Evolutionary conservation across 441 rosid species (phyloP), one percentile per base, ranked within the genome.

Genomic region (California macrophylla): DNA sequence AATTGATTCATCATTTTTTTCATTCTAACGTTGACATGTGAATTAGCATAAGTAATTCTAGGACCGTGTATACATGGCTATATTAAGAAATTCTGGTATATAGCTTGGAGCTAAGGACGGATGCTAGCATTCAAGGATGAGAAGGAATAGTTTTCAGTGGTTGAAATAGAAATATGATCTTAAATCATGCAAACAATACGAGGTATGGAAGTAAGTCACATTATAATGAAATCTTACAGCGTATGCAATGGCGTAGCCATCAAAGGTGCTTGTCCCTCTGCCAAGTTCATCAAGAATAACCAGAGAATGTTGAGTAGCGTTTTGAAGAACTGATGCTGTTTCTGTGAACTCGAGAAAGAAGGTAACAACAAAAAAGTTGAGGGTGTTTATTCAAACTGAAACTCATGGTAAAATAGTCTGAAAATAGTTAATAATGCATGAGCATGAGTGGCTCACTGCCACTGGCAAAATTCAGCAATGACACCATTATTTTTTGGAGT

Each of bases 241-340:
- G 69, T 88, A 90, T 67, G 98, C 99, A 54, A 94, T 92, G 80
- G 99, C 97, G 70, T 94, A 94, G 74, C 99, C 99, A 65, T 92
- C 98, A 72, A 90, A 94, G 71, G 98, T 94, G 84, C 98, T 94
- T 25, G 99, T 92, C 79, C 98, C 99, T 50, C 98, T 93, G 64
- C 98, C 98, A 42, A 94, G 82, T 74, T 94, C 98, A 74, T 92
- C 98, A 56, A 94, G 98, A 82, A 94, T 75, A 65, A 94, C 97
- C 21, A 94, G 85, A 65, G 98, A 90, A 84, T 92, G 89, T 72
- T 86, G 89, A 20, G 98, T 90, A 73, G 98, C 97, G 69, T 89
- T 92, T 75, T 85, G 93, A 79, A 94, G 98, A 84, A 92, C 86
- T 61, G 98, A 87, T 42, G 98, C 94, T 20, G 98, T 90, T 85